Percentiles rank a stretch among this genome's conserved stretches.
These are phyloP conservation scores for Penicillium sp. DNA, from an alignment of 2,329 filamentous ascomycete genomes.

Conservation along the genomic window DNA sequence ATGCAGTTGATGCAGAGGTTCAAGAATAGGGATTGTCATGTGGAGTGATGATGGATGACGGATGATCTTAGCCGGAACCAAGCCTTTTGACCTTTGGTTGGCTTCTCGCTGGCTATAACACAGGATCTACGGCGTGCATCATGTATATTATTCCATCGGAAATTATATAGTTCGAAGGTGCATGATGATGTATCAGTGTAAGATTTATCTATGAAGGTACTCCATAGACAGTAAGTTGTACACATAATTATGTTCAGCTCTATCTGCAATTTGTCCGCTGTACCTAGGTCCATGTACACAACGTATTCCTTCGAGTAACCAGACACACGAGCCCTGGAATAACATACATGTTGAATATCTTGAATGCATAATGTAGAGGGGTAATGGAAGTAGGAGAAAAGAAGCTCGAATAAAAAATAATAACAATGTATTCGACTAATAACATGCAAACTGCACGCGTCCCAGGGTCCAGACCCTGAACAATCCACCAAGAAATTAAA, in stretches of 20 bases:
- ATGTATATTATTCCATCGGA: not conserved
- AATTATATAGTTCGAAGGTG: not conserved
- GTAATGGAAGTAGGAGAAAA: not conserved
- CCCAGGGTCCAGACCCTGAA: not conserved
- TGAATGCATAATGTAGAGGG: not conserved
- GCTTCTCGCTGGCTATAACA: not conserved
- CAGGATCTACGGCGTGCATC: constrained; percentile 4
- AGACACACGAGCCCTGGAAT: not conserved
- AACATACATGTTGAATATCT: not conserved
- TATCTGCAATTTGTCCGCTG: not conserved
- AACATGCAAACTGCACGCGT: not conserved
- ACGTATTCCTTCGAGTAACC: not conserved
- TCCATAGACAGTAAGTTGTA: not conserved
- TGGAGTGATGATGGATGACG: constrained; percentile 5
- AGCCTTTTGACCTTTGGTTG: constrained; percentile 7
- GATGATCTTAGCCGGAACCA: constrained; percentile 7
- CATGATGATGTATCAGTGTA: not conserved
- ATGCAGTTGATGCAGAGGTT: constrained; percentile 2
- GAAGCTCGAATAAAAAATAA: not conserved
- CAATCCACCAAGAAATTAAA: not conserved
- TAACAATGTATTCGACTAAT: not conserved
- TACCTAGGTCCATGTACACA: not conserved
- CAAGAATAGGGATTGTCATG: constrained; percentile 1
- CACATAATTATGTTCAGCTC: not conserved
- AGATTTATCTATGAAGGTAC: not conserved